Evolutionary conservation across 2,329 filamentous ascomycete species (phyloP).

Genomic region (Aspergillus alliaceus): DNA sequence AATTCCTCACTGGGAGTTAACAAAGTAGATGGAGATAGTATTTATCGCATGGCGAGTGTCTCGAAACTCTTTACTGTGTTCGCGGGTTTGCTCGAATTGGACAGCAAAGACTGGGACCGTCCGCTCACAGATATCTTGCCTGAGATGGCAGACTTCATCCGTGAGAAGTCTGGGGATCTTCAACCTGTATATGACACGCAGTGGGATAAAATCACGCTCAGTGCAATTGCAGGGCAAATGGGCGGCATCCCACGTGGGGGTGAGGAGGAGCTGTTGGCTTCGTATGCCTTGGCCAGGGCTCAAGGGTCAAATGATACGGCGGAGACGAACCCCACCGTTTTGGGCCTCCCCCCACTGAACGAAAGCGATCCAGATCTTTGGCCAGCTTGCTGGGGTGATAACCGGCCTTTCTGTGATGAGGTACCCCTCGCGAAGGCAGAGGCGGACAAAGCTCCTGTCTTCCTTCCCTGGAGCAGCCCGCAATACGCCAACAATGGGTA

Average conservation of each 20-base stretch:
- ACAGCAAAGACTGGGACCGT: constrained; percentile 40
- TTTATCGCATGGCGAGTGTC: constrained; percentile 46
- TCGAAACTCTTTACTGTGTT: constrained; percentile 43
- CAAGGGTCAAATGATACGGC: constrained; percentile 6
- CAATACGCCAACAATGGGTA: constrained; percentile 53
- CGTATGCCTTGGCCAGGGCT: constrained; percentile 21
- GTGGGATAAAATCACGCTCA: constrained; percentile 52
- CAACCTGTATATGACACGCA: constrained; percentile 36
- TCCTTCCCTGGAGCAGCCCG: constrained; percentile 46
- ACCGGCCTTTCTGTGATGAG: neutral
- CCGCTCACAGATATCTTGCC: constrained; percentile 51
- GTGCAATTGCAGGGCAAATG: constrained; percentile 48
- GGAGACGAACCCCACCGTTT: constrained; percentile 15
- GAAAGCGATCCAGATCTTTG: constrained; percentile 9
- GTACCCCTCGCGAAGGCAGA: neutral
- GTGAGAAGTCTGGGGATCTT: constrained; percentile 16
- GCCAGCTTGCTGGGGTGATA: constrained; percentile 11
- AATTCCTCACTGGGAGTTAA: constrained; percentile 31
- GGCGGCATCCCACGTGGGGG: constrained; percentile 39
- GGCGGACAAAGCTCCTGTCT: constrained; percentile 35
- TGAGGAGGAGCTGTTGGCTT: neutral
- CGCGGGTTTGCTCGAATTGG: constrained; percentile 37
- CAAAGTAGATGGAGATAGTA: constrained; percentile 42
- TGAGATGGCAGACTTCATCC: constrained; percentile 29
- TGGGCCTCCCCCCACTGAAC: constrained; percentile 34